Evolutionary conservation across 176 grass and related monocot species (phyloP), one percentile per base, ranked within the genome.

Genomic region (Aegilops bicornis): DNA sequence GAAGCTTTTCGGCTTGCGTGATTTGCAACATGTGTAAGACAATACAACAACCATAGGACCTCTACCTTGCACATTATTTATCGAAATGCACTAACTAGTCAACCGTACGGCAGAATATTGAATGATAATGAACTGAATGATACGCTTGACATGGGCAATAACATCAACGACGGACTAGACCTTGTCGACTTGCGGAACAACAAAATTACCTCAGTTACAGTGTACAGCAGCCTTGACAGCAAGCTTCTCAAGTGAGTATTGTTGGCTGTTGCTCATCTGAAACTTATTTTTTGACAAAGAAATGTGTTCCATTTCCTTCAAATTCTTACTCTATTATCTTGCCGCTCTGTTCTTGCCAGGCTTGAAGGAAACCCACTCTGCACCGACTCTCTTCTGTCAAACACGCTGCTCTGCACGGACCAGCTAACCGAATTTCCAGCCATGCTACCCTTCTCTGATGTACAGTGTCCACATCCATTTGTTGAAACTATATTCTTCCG

Each of bases 341-440:
- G 6, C 29, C 78, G 40, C 30, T 63, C 75, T 40, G 3, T 32
- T 84, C 52, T 69, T 56, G 13, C 33, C 86, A 94, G 87, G 79
- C 82, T 93, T 82, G 10, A 40, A 80, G 92, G 92, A 85, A 97
- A 97, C 58, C 94, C 89, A 52, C 42, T 97, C 17, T 97, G 94
- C 77, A 77, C 3, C 39, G 61, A 52, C 23, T 54, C 75, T 31
- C 4, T 86, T 80, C 83, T 97, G 66, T 91, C 79, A 7, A 27
- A 14, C 60, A 87, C 67, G 35, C 66, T 0, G 3, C 88, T 84
- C 20, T 97, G 94, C 91, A 42, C 3, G 7, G 77, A 24, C 27
- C 11, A 19, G 36, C 36, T 15, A 88, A 69, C 76, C 68, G 84
- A 74, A 60, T 4, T 15, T 25, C 80, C 24, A 48, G 2, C 29